Conservation (phyloP, 2,329 filamentous ascomycete species). For the Nemania sp. region DNA sequence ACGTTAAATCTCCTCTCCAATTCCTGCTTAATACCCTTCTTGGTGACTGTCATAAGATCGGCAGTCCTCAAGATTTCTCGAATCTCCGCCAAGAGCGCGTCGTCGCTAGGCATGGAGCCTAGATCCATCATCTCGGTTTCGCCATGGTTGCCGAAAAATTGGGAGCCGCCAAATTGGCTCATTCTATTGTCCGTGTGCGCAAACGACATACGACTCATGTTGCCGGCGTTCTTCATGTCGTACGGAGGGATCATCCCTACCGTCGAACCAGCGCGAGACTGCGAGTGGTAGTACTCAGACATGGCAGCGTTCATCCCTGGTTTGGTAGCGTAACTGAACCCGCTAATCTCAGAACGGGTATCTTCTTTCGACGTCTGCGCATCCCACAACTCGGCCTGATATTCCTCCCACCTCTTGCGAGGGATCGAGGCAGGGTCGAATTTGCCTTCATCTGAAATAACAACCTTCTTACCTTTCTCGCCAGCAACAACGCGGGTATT, state of each 20-base stretch:
- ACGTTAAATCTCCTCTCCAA: constrained; percentile 91
- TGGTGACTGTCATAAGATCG: constrained; percentile 97
- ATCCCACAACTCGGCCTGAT: constrained; percentile 98
- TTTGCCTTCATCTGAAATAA: constrained; percentile 97
- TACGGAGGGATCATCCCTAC: constrained; percentile 59
- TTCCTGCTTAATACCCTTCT: constrained; percentile 97
- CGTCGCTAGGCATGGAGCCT: constrained; percentile 83
- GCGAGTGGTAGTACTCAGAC: constrained; percentile 75
- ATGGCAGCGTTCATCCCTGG: constrained; percentile 65
- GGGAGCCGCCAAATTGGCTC: constrained; percentile 71
- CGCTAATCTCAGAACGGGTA: constrained; percentile 86
- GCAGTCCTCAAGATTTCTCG: constrained; percentile 90
- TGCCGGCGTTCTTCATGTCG: constrained; percentile 58
- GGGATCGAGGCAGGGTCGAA: constrained; percentile 94
- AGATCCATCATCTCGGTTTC: constrained; percentile 83
- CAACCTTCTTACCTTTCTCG: constrained; percentile 90
- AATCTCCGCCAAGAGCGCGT: constrained; percentile 92
- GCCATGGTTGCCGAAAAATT: constrained; percentile 66
- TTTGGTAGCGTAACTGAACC: constrained; percentile 94
- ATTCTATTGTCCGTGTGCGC: constrained; percentile 77
- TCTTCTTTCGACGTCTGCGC: constrained; percentile 87
- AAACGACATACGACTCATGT: constrained; percentile 80
- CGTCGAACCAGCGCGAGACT: constrained; percentile 68
- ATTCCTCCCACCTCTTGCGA: constrained; percentile 99
- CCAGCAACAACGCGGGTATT: constrained; percentile 98